phyloP scores from a whole-genome alignment of 305 asterid species.

The Withania somnifera region DNA sequence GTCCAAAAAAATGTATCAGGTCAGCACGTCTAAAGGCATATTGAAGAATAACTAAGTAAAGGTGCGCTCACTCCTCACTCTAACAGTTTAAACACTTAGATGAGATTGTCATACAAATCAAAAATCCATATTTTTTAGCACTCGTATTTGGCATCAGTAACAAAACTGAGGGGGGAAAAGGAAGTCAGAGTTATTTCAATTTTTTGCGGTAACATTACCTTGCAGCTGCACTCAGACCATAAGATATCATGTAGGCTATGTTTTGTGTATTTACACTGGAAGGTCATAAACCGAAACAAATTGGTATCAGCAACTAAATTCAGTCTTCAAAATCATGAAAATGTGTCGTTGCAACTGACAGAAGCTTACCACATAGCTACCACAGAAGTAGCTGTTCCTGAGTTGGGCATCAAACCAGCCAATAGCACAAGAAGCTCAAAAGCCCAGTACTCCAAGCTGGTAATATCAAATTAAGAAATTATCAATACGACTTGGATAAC shows the following conservation, averaged over 20 bases:
- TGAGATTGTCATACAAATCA: neutral
- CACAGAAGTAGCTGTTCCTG: conserved; percentile 49
- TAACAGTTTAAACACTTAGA: neutral
- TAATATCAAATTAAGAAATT: neutral
- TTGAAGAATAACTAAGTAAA: neutral
- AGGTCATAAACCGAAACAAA: neutral
- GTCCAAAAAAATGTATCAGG: neutral
- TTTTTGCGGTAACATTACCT: conserved; percentile 28
- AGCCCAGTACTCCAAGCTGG: conserved; percentile 73
- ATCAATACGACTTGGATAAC: neutral
- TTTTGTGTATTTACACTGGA: conserved; percentile 64
- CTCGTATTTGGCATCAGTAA: neutral
- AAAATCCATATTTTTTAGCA: neutral
- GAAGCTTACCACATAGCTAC: conserved; percentile 65
- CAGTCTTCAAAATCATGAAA: neutral
- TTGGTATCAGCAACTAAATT: neutral
- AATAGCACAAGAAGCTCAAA: conserved; percentile 65
- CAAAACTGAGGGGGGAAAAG: neutral
- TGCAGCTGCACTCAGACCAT: conserved; percentile 72
- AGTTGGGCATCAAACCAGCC: conserved; percentile 72
- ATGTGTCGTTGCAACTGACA: neutral
- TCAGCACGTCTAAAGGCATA: neutral
- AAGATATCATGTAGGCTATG: conserved; percentile 44
- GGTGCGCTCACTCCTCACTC: too few species aligned
- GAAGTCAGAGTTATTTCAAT: neutral